Conservation (phyloP, 2,329 filamentous ascomycete species). For the Pestalotiopsis sp. region DNA sequence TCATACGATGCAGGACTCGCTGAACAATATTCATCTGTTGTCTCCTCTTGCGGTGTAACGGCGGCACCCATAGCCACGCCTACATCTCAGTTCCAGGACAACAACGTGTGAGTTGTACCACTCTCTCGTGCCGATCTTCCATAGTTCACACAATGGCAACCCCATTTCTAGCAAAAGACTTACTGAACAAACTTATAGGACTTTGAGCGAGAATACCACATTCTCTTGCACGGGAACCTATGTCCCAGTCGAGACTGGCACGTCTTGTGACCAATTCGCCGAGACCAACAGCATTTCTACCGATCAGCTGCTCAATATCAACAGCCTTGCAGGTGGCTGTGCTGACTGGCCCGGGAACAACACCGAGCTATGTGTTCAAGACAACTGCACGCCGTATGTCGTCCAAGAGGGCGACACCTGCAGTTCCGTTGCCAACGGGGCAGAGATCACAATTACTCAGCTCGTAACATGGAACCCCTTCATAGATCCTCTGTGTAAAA, state of each 20-base stretch:
- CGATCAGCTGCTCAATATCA: not conserved
- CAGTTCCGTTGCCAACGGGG: constrained; percentile 16
- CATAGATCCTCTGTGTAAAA: constrained; percentile 21
- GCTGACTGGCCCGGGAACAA: not conserved
- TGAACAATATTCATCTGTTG: not conserved
- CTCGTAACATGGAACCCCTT: constrained; percentile 26
- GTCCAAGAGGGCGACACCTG: constrained; percentile 23
- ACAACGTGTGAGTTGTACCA: not conserved
- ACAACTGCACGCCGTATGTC: constrained; percentile 10
- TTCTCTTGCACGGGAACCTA: not conserved
- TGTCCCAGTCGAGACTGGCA: not conserved
- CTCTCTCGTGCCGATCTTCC: not conserved
- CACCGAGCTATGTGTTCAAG: not conserved
- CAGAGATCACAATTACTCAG: constrained; percentile 21
- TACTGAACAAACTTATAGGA: not conserved
- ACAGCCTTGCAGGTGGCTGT: not conserved
- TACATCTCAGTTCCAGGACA: not conserved
- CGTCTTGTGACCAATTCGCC: not conserved
- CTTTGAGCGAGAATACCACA: not conserved
- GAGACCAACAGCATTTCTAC: not conserved
- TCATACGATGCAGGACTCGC: not conserved
- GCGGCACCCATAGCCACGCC: not conserved
- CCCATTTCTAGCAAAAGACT: too few relatives aligned
- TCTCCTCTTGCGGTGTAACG: not conserved
- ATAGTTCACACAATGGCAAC: not conserved